Base-by-base conservation (phyloP, 768 basidiomycete species). In the Lactifluus echinatus region DNA sequence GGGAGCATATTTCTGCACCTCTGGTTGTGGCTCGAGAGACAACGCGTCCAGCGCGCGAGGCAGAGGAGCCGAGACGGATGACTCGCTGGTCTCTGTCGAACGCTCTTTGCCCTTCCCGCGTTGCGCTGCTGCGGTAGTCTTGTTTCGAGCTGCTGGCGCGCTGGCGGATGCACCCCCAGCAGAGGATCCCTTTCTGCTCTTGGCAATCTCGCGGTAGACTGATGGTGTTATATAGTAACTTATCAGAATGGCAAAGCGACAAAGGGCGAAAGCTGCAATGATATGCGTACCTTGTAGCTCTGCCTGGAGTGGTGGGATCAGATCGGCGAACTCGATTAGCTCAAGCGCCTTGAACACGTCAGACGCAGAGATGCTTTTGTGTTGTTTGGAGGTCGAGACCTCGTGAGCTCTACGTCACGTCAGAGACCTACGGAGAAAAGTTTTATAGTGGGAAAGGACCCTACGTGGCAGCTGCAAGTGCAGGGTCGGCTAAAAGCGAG, bases 261-360 rank as follows among this genome's bases (percentile, higher is more conserved):
- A 10, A 28, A 33, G 11, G 36, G 3, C 6, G 26, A 21, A 23
- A 45, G 37, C 17, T 10, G 52, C 33, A 19, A 28, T 40, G 4
- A 31, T n/a, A 40, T 4, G 72, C 77, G 60, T 55, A 85, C 90
- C 71, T 57, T 77, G 72, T 8, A 92, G 77, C 66, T 92, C 89
- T 0, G 65, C 71, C 59, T 85, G 81, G 3, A 90, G 74, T 42
- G 73, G 72, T 33, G 80, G 78, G 0, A 83, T 78, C 42, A 90
- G 72, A 66, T 90, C 87, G 2, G 81, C 79, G 56, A 92, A 84
- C 62, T 90, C 85, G 34, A 90, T 78, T 54, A 80, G 72, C 66
- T 92, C 89, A 8, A 93, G 77, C 0, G 89, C 93, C 66, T 87
- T 89, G 60, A 94, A 79, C 0, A 96, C 90, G 66, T 95, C 93